Base-by-base conservation (phyloP, 1,284 basidiomycete species). In the Pyrrhoderma lamaoense region DNA sequence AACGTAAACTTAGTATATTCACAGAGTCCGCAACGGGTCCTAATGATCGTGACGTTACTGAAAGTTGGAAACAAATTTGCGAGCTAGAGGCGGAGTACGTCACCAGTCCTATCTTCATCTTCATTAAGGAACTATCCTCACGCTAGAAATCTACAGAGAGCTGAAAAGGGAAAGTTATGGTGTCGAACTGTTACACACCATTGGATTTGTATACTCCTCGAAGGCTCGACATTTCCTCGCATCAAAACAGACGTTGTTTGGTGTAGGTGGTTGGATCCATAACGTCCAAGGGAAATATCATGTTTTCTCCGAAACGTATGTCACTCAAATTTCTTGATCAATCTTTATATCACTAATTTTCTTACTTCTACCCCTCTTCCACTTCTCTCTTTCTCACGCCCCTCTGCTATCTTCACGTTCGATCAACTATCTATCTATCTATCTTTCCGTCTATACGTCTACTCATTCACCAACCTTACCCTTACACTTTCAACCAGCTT, bases 211-310 rank as follows among this genome's bases (percentile, higher is more conserved):
- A 3, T 99, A 99, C 65, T 70, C 75, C 49, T 75, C 85, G 19
- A 96, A 94, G 65, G 81, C 89, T 4, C 85, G 83, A 60, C 88
- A 91, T 46, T 81, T 82, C 59, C 74, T 89, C 8, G 91, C 91
- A 0, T 84, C 89, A 14, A 83, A 79, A 50, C 82, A 87, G 58
- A 81, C 85, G 0, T 77, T 90, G 57, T 75, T 90, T 39, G 89
- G 89, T 35, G 82, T 92, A 9, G 88, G 88, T 34, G 89, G 93
- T 2, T 97, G 93, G 93, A 70, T 94, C 57, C 93, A 96, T 65
- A 93, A 93, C 49, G 90, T 94, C 1, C 91, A 93, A 66, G 90
- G 88, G 42, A 94, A 92, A 68, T 94, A 93, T 57, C 90, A 93
- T 63, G 85, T 93, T 8, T 91, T 94, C 65, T 88, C 87, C 61